Conservation (phyloP, 208 protist species). For the Wallacemonas sp. region DNA sequence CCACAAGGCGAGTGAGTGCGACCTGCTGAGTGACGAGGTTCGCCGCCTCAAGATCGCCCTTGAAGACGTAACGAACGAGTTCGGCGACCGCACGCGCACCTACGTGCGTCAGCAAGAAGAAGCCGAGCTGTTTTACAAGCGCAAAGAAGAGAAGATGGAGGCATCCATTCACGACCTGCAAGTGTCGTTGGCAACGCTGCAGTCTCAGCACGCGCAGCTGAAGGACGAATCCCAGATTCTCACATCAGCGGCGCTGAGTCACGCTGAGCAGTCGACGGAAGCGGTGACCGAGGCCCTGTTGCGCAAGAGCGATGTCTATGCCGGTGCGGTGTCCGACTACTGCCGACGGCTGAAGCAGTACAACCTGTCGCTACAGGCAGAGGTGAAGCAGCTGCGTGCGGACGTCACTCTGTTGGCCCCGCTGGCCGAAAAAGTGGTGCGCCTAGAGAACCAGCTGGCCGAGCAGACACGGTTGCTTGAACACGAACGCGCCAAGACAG, state of each 20-base stretch:
- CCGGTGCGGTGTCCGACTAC: background rate
- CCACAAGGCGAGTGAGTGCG: constrained; percentile 6
- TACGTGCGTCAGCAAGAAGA: constrained; percentile 62
- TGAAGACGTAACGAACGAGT: constrained; percentile 57
- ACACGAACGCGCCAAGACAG: constrained; percentile 3
- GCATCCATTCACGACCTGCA: constrained; percentile 15
- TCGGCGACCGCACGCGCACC: constrained; percentile 48
- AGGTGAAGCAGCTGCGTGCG: constrained; percentile 8
- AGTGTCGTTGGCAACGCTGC: background rate
- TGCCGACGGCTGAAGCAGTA: constrained; percentile 22
- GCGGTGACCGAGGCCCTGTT: background rate
- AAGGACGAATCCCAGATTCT: background rate
- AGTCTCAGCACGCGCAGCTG: constrained; percentile 5
- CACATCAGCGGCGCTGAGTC: background rate
- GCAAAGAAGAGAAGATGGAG: constrained; percentile 28
- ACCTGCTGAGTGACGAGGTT: constrained; percentile 35
- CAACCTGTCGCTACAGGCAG: constrained; percentile 8
- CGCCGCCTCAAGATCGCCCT: constrained; percentile 33
- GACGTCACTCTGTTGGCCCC: constrained; percentile 28
- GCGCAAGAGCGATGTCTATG: background rate
- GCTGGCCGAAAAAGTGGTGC: constrained; percentile 28
- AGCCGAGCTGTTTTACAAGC: constrained; percentile 25
- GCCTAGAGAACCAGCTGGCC: constrained; percentile 19
- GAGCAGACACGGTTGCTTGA: constrained; percentile 10
- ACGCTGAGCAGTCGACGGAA: background rate